Base-by-base conservation (phyloP, 164 flowering plant species). In the Berberis vulgaris region DNA sequence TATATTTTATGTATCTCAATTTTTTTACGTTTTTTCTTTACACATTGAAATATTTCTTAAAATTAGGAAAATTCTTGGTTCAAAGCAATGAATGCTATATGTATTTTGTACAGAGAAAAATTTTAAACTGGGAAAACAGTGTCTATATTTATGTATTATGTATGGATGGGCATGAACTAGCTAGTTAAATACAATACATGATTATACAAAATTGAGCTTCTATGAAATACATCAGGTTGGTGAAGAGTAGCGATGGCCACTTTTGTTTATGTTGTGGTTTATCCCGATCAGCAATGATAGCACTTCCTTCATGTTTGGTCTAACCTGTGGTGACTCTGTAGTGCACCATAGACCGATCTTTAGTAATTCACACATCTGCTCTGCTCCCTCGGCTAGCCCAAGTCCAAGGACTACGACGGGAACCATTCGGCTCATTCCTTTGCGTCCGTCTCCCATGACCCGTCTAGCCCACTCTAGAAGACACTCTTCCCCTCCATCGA, bases 281-380 rank as follows among this genome's bases (percentile, higher is more conserved):
- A 63, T 52, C 61, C 55, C 67, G 5, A 80, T 58, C 67, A 92
- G 61, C 89, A 83, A 79, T 5, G 79, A 82, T 41, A 87, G 66
- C 39, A 89, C 98, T 75, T 85, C 88, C 78, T 84, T 87, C 96
- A 92, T 89, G 70, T 82, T 86, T 13, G 98, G 96, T 68, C 98
- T 78, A 9, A 70, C 72, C 43, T 83, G 86, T 4, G 98, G 98
- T 2, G 69, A 42, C 59, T 92, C 98, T 1, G 81, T 82, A 0
- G 93, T 81, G 75, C 98, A 92, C 49, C 71, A 67, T 10, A 87
- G 63, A 11, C 93, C 98, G 46, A 89, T 65, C 69, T 75, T 59
- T 1, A 89, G 78, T 73, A 92, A 43, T 63, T 81, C 84, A 53
- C 79, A 69, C 91, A 91, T 81, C 75, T 85, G 82, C 65, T 75